These are phyloP conservation scores for Lachancea quebecensis DNA, from an alignment of 805 yeast species.

Conservation along the genomic window DNA sequence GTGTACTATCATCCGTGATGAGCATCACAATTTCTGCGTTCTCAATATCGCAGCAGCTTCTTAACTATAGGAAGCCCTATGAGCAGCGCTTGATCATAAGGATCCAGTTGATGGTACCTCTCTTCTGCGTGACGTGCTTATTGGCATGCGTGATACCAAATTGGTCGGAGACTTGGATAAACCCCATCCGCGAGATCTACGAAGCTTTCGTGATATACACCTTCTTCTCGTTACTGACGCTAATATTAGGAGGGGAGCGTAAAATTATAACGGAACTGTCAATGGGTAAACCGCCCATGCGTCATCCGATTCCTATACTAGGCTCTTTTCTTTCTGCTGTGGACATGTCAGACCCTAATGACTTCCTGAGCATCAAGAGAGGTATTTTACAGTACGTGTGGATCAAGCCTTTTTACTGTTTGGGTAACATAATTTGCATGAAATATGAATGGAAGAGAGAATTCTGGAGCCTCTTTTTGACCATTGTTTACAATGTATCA, in stretches of 20 bases:
- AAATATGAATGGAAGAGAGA: slow-evolving; percentile 42
- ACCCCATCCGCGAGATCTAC: slow-evolving; percentile 80
- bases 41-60: slow-evolving; percentile 47
- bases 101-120: slow-evolving; percentile 73
- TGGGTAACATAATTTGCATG: slow-evolving; percentile 42
- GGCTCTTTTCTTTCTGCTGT: slow-evolving; percentile 46
- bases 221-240: slow-evolving; percentile 75
- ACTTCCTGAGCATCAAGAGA: slow-evolving; percentile 69
- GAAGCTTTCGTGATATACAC: slow-evolving; percentile 96
- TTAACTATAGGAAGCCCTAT: slow-evolving; percentile 79
- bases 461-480: slow-evolving; percentile 56
- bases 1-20: slow-evolving; percentile 18
- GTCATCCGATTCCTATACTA: slow-evolving; percentile 49
- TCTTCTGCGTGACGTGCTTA: slow-evolving; percentile 70
- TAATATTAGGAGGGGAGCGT: slow-evolving; percentile 87
- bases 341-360: slow-evolving; percentile 81
- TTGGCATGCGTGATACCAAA: slow-evolving; percentile 43
- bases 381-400: slow-evolving; percentile 92
- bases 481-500: slow-evolving; percentile 70
- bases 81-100: slow-evolving; percentile 82
- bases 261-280: slow-evolving; percentile 60
- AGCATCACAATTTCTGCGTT: slow-evolving; percentile 37
- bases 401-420: slow-evolving; percentile 80
- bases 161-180: slow-evolving; percentile 41
- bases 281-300: slow-evolving; percentile 64